Evolutionary conservation across 2,329 filamentous ascomycete species (phyloP), one percentile per base, ranked within the genome.

Genomic region (Myrmaecium sp.): DNA sequence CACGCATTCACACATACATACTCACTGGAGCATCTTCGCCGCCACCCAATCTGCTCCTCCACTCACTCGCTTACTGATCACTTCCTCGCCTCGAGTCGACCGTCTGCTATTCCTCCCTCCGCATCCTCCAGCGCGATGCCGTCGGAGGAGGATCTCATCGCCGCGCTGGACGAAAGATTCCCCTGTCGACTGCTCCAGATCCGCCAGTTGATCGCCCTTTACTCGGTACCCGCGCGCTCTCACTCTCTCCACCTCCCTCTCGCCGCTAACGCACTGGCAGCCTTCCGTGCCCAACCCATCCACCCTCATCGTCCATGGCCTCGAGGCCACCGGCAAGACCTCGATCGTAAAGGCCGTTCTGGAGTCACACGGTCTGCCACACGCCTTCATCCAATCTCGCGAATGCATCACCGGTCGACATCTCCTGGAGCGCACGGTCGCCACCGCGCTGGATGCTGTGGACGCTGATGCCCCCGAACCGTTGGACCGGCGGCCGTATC

Each of bases 321-420:
- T 83, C 16, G 74, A 84, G 42, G 76, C 82, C 2, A 92, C 84
- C 0, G 86, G 83, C 21, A 95, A 95, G 55, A 80, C 72, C 17
- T 67, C 69, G 25, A 64, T 93, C 26, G 60, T 75, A 3, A 60
- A 62, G 30, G 60, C 64, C 3, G 63, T 82, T 10, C 63, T 91
- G 3, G 45, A 63, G 15, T 42, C 46, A 1, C 55, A 66, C 7
- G 37, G 37, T 5, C 42, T 74, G 10, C 54, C 55, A 14, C 66
- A 74, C 40, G 66, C 72, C 19, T 57, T 78, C 16, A 54, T 86
- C 33, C 71, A 69, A 38, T 78, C 72, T 13, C 58, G 66, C 36
- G 79, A 86, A 55, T 86, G 78, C 46, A 74, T 91, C 35, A 83
- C 79, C 1, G 66, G 67, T 3, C 63, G 81, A 11, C 81, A 91